Evolutionary conservation across 1,139 yeast genomes (phyloP).

Genomic region (Sugiyamaella paludigena): DNA sequence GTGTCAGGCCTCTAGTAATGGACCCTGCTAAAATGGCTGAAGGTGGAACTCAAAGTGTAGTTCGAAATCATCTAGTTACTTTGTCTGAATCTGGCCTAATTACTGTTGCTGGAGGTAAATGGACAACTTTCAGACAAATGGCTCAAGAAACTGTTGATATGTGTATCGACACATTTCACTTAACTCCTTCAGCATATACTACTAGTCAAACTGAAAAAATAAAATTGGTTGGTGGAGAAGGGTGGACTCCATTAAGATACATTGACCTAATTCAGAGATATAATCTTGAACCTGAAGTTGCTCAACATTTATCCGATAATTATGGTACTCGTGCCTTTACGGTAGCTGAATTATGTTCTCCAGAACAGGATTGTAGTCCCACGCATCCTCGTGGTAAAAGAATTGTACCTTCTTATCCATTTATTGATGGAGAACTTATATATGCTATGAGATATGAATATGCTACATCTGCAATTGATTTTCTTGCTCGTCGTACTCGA

Average conservation of each 20-base stretch:
- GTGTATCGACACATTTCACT: constrained; percentile 54
- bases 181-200: constrained; percentile 40
- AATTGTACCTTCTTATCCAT: constrained; percentile 68
- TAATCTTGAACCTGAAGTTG: constrained; percentile 69
- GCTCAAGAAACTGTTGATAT: constrained; percentile 90
- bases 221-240: constrained; percentile 70
- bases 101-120: constrained; percentile 95
- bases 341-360: constrained; percentile 56
- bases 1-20: constrained; percentile 90
- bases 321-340: constrained; percentile 81
- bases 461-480: constrained; percentile 83
- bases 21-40: constrained; percentile 70
- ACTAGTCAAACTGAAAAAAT: constrained; percentile 63
- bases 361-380: constrained; percentile 9
- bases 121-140: constrained; percentile 99
- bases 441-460: constrained; percentile 83
- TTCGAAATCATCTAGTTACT: constrained; percentile 82
- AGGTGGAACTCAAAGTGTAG: constrained; percentile 70
- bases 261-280: constrained; percentile 82
- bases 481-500: constrained; percentile 90
- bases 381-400: constrained; percentile 35
- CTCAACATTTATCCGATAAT: constrained; percentile 78
- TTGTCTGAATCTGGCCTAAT: constrained; percentile 71
- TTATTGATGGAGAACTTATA: constrained; percentile 86
- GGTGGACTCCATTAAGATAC: constrained; percentile 64